Evolutionary conservation across 129 eudicot genomes (phyloP).

Genomic region (Flaveria bidentis): DNA sequence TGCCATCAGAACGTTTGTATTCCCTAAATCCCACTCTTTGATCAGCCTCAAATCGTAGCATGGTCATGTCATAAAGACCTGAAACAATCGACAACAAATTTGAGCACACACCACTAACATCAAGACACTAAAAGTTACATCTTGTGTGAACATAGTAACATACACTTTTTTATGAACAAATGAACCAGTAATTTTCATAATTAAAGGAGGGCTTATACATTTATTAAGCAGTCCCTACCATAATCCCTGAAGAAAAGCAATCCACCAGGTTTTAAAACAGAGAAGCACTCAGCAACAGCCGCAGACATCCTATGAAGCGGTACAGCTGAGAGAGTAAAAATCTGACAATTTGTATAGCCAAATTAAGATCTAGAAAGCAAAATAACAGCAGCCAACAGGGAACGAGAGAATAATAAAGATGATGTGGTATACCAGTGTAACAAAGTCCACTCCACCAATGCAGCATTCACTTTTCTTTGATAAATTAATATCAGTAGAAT

Average conservation of each 20-base stretch:
- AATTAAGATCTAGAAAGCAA: background rate
- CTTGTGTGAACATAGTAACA: background rate
- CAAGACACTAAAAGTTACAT: background rate
- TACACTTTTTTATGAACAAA: background rate
- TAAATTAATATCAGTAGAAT: slow-evolving; percentile 14
- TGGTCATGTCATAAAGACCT: slow-evolving; percentile 98
- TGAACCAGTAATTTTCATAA: background rate
- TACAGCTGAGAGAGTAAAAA: slow-evolving; percentile 89
- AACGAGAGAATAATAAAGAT: background rate
- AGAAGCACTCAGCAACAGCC: slow-evolving; percentile 73
- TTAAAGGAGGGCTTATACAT: background rate
- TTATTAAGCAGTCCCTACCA: slow-evolving; percentile 47
- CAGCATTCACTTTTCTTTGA: slow-evolving; percentile 55
- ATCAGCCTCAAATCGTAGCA: slow-evolving; percentile 83
- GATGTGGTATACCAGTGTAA: slow-evolving; percentile 61
- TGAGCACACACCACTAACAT: slow-evolving; percentile 7
- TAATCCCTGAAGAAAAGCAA: slow-evolving; percentile 86
- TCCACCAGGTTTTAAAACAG: slow-evolving; percentile 89
- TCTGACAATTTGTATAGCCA: slow-evolving; percentile 35
- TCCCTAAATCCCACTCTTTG: slow-evolving; percentile 84
- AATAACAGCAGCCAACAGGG: background rate
- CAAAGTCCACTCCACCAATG: slow-evolving; percentile 75
- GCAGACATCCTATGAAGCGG: slow-evolving; percentile 67
- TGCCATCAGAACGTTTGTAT: slow-evolving; percentile 87
- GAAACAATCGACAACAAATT: slow-evolving; percentile 26